Conservation (phyloP, 768 basidiomycete species). For the Agrocybe praecox region DNA sequence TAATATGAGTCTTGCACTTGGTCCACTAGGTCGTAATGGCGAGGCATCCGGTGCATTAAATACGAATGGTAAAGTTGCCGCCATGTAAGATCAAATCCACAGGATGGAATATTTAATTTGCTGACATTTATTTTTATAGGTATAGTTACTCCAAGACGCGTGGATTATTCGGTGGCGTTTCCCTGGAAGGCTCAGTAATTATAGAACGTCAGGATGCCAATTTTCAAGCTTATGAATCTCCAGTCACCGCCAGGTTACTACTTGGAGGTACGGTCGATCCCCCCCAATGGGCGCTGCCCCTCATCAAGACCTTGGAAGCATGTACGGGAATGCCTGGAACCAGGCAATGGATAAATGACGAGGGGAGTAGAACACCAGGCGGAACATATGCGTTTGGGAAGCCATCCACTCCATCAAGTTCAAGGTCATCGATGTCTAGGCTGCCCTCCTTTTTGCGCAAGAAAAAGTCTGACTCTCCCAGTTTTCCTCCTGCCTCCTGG, state of each 20-base stretch:
- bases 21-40: constrained; percentile 93
- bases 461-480: constrained; percentile 37
- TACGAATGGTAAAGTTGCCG: constrained; percentile 84
- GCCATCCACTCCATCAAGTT: constrained; percentile 20
- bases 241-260: constrained; percentile 78
- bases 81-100: constrained; percentile 58
- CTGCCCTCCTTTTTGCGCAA: constrained; percentile 41
- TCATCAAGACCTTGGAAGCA: constrained; percentile 74
- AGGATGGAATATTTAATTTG: constrained; percentile 4
- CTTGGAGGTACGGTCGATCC: constrained; percentile 75
- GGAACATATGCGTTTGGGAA: constrained; percentile 59
- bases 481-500: constrained; percentile 73
- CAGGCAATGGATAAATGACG: constrained; percentile 68
- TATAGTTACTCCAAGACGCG: constrained; percentile 92
- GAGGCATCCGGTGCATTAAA: constrained; percentile 87
- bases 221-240: constrained; percentile 71
- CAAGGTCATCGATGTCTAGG: constrained; percentile 18
- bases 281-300: constrained; percentile 76
- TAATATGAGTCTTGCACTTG: constrained; percentile 86
- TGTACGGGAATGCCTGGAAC: constrained; percentile 73
- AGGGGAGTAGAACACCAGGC: constrained; percentile 29
- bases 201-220: constrained; percentile 95
- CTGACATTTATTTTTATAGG: constrained; percentile 38
- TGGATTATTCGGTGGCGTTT: constrained; percentile 92
- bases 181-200: constrained; percentile 87